Base-by-base conservation (phyloP, 805 yeast species). In the Komagataella kurtzmanii region DNA sequence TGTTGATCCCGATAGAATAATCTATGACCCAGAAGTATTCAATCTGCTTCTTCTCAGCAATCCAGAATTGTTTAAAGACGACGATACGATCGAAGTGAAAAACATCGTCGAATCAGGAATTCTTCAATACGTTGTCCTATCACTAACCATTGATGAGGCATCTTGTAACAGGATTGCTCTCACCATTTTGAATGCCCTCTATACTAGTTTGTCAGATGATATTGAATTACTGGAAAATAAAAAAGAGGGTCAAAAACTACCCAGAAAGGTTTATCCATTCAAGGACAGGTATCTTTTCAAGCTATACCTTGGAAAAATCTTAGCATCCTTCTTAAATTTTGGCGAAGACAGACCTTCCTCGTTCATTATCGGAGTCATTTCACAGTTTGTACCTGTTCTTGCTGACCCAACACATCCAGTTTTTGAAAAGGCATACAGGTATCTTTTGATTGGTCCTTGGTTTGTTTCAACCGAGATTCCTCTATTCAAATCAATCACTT, bases 11-110 rank as follows among this genome's bases (percentile, higher is more conserved):
- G 6, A 2, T 30, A 30, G 5, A 10, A 30, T 14, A 30, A 30
- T 30, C 14, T 86, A 89, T 63, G 91, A 88, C 60, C 75, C 81
- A n/a, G 81, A 83, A 59, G 87, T 89, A 59, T 58, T 89, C 44
- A 62, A 87, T 54, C 68, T 84, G 51, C 60, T 82, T 54, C 65
- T 83, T 3, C 61, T 84, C 44, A 83, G 81, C 61, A 85, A 81
- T 57, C 81, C 79, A 3, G 90, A 85, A 54, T 67, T 85, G 36
- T 52, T 66, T 12, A 58, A 60, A 3, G 62, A 62, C 7, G 66
- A 65, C 4, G 68, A 63, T 3, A 65, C 61, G 10, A 61, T 57
- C 6, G 79, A 85, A 54, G 64, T 85, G 47, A 76, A 74, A 57
- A 74, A 71, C 48, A 64, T 87, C 24, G 68, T 83, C 3, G 85